Base-by-base conservation (phyloP, 208 protist genomes). In the Wallacemonas sp. region DNA sequence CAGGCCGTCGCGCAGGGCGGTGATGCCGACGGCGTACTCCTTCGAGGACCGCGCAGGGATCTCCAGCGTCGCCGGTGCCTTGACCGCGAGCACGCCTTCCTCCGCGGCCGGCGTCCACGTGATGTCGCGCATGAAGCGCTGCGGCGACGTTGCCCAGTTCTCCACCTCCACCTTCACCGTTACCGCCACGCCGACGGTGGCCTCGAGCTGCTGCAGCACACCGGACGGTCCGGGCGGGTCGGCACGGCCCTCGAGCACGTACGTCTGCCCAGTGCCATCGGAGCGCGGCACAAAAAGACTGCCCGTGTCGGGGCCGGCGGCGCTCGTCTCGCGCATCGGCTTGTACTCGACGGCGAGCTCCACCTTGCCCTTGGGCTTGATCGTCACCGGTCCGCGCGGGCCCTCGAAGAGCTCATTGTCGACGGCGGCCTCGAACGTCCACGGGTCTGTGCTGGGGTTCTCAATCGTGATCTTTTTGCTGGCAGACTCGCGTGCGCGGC, bases 271-370 rank as follows among this genome's bases (percentile, higher is more conserved):
- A 10, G 76, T 75, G 59, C 98, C 98, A 49, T 97, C 85, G 0
- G 97, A 94, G 31, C 95, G 79, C 55, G 98, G 92, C 23, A 99
- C 81, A 75, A 98, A 99, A 0, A 98, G 69, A 18, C 67, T 92
- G 20, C 83, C 97, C 2, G 45, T 29, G 71, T 98, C 93, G n/a
- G 44, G 45, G 23, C 49, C 63, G 28, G 18, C n/a, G 20, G n/a
- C 55, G 5, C 41, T 12, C 5, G 92, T 98, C 50, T 93, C 86
- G 8, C 76, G 49, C 61, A 93, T 65, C 23, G 98, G 98, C 12
- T 72, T 33, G 86, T 98, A 99, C 22, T 84, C 93, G 26, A 99
- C 65, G 57, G 65, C 29, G 55, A 97, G 74, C 36, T 76, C 65
- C 28, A 65, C 78, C 42, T 76, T 86, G 29, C 74, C 67, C 42